Evolutionary conservation across 2,329 filamentous ascomycete species (phyloP), one percentile per base, ranked within the genome.

Genomic region (Aspergillus ustus): DNA sequence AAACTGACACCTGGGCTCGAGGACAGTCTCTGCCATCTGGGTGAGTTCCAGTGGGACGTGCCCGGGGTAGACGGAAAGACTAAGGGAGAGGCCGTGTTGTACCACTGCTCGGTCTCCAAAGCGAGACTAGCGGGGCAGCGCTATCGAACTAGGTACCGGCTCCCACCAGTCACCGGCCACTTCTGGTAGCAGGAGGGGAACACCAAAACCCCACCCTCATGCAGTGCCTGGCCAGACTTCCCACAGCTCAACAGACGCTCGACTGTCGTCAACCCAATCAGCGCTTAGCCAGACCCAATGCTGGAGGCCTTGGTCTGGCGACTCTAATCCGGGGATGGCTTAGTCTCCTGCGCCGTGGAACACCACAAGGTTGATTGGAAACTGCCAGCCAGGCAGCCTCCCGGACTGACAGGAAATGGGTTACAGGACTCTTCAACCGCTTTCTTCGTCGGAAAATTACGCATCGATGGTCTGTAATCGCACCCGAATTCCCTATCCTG

Each of bases 301-400:
- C 59, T 58, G 48, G 37, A 28, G 60, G 60, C 58, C 62, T 66
- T 62, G 62, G 53, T 57, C 44, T 37, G 53, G 56, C 59, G 52
- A 50, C 56, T 48, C 58, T 63, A 57, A 59, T 59, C 56, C 54
- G 54, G 59, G 51, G 60, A 60, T 40, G 58, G 61, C 51, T 60
- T 67, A 68, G 66, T 55, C 50, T 57, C 66, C 52, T 64, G 60
- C 62, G 59, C 57, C 44, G 52, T 64, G 54, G 45, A 49, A 60
- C 60, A 55, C 61, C 58, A 60, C 61, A 59, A 50, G 45, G 45
- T 55, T 64, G 59, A 58, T 62, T 57, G 53, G 50, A 57, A 50
- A 50, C n/a, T 19, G 20, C 20, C 54, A 49, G 48, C 40, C 48
- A 52, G 52, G 37, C 52, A 57, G 52, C 46, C 58, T 56, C 37